Conservation (phyloP, 805 yeast species). For the Nakazawaea ambrosiae region DNA sequence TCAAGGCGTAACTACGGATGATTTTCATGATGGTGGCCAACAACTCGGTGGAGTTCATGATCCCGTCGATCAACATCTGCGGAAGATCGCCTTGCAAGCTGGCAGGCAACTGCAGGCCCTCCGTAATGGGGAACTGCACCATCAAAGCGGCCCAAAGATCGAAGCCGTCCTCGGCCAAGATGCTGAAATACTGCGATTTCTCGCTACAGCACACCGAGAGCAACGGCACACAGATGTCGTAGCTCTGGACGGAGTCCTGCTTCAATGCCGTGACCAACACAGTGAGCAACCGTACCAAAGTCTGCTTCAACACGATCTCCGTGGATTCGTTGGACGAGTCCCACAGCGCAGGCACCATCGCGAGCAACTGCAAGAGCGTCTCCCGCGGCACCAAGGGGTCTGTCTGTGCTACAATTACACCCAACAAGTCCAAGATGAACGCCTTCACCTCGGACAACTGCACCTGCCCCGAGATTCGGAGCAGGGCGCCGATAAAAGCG, state of each 20-base stretch:
- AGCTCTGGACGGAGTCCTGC: conserved; percentile 36
- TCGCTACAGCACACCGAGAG: conserved; percentile 57
- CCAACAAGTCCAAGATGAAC: conserved; percentile 61
- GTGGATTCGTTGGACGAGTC: conserved; percentile 40
- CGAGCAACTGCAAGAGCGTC: conserved; percentile 43
- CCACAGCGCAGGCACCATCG: conserved; percentile 71
- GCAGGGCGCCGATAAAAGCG: conserved; percentile 38
- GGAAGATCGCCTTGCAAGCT: background rate
- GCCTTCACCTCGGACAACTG: conserved; percentile 68
- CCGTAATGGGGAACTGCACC: conserved; percentile 46
- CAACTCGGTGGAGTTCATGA: conserved; percentile 68
- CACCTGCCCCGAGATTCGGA: conserved; percentile 43
- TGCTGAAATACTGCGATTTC: conserved; percentile 42
- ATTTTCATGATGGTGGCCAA: conserved; percentile 57
- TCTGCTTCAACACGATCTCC: conserved; percentile 42
- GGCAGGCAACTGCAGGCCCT: background rate
- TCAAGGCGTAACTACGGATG: conserved; percentile 52
- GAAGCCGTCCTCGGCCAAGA: conserved; percentile 78
- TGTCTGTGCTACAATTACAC: conserved; percentile 56
- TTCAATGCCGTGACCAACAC: conserved; percentile 52
- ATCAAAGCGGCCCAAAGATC: conserved; percentile 75
- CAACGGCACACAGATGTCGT: conserved; percentile 59
- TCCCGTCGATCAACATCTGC: conserved; percentile 45
- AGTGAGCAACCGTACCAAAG: conserved; percentile 48
- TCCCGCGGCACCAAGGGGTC: conserved; percentile 52